A percentile compares a stretch with the other conserved stretches of the same genome.
These are phyloP conservation scores for Fusarium stilboides DNA, from an alignment of 2,329 filamentous ascomycete genomes.

Conservation along the genomic window DNA sequence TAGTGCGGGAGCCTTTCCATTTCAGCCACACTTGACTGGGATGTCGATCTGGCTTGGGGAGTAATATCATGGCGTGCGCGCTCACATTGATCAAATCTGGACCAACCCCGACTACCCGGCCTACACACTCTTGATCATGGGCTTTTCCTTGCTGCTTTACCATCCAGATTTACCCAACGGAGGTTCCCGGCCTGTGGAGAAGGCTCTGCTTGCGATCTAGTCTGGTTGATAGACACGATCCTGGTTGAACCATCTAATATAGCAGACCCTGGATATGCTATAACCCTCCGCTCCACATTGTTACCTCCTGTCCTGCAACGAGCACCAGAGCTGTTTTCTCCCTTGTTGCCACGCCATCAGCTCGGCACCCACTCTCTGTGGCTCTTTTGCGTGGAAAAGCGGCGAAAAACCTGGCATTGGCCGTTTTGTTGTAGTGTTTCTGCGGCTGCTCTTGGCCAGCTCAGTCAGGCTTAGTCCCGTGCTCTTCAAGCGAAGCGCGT, in stretches of 20 bases:
- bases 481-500: slow-evolving; percentile 49
- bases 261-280: slow-evolving; percentile 52
- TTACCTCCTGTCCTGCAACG: slow-evolving; percentile 44
- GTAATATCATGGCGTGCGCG: slow-evolving; percentile 46
- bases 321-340: slow-evolving; percentile 47
- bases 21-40: slow-evolving; percentile 46
- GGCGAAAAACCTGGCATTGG: slow-evolving; percentile 40
- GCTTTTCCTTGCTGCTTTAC: slow-evolving; percentile 43
- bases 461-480: slow-evolving; percentile 46
- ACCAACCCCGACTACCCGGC: slow-evolving; percentile 42
- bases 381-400: slow-evolving; percentile 29
- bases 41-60: slow-evolving; percentile 41
- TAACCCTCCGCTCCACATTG: slow-evolving; percentile 48
- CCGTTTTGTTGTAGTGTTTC: slow-evolving; percentile 34
- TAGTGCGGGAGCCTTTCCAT: slow-evolving; percentile 40
- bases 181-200: slow-evolving; percentile 48
- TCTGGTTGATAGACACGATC: slow-evolving; percentile 43
- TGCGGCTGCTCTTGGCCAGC: slow-evolving; percentile 43
- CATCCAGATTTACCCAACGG: slow-evolving; percentile 45
- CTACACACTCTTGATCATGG: slow-evolving; percentile 38
- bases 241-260: slow-evolving; percentile 51
- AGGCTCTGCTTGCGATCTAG: slow-evolving; percentile 48
- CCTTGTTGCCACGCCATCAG: slow-evolving; percentile 49
- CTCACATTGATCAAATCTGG: slow-evolving; percentile 46
- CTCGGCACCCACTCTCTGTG: slow-evolving; percentile 39